phyloP scores from a whole-genome alignment of 108 stramenopile genomes.

The Tribonema minus region DNA sequence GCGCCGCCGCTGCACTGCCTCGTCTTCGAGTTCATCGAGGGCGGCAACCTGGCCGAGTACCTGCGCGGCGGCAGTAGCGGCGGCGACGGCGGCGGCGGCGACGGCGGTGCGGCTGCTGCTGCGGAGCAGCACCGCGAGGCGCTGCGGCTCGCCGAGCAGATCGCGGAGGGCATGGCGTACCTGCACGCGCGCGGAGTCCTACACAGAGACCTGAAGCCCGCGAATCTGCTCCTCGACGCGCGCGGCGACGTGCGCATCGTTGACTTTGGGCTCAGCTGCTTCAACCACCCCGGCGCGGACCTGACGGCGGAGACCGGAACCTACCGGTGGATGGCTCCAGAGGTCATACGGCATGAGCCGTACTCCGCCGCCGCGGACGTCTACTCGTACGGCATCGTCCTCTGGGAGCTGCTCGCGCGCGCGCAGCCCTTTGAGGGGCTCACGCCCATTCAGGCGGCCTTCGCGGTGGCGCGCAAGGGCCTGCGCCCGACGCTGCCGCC shows the following conservation, averaged over 20 bases:
- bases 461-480: slow-evolving; percentile 41
- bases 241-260: slow-evolving; percentile 28
- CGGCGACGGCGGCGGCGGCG: too few species aligned
- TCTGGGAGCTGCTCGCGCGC: slow-evolving; percentile 40
- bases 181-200: slow-evolving; percentile 54
- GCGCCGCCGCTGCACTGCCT: slow-evolving; percentile 1
- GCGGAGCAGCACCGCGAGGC: too few species aligned
- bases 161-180: slow-evolving; percentile 21
- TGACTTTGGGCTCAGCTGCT: slow-evolving; percentile 43
- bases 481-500: slow-evolving; percentile 35
- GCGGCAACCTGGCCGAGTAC: not conserved
- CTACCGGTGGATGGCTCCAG: slow-evolving; percentile 38
- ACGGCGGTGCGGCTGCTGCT: too few species aligned
- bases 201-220: slow-evolving; percentile 49
- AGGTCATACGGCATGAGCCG: slow-evolving; percentile 26
- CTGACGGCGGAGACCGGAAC: slow-evolving; percentile 28
- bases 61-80: too few species aligned
- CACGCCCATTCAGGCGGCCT: slow-evolving; percentile 45
- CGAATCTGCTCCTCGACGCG: slow-evolving; percentile 50
- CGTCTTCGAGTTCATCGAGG: not conserved
- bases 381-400: slow-evolving; percentile 34
- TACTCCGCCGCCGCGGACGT: slow-evolving; percentile 16
- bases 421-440: slow-evolving; percentile 31
- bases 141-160: too few species aligned
- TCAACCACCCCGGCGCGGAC: slow-evolving; percentile 1